phyloP scores from a whole-genome alignment of 2,329 filamentous ascomycete species.

The Pyrenophora seminiperda region DNA sequence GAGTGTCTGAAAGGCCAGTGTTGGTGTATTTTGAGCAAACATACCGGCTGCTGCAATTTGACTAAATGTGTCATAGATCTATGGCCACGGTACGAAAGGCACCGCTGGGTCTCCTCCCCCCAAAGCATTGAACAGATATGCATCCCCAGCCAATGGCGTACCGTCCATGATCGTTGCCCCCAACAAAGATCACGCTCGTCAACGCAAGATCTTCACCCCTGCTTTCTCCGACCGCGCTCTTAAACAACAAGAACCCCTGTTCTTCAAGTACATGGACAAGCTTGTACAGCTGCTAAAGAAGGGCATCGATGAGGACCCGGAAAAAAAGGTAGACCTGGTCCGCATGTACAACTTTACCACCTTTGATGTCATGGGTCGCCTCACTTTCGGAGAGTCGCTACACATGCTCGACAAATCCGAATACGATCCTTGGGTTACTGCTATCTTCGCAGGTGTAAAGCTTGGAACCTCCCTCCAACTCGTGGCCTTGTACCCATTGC shows the following conservation, averaged over 20 bases:
- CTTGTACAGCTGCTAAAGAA: slow-evolving; percentile 48
- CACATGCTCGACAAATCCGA: slow-evolving; percentile 36
- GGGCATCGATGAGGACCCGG: slow-evolving; percentile 29
- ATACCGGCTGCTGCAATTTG: too few species aligned
- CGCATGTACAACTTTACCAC: slow-evolving; percentile 41
- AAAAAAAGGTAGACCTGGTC: slow-evolving; percentile 44
- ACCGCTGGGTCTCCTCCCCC: slow-evolving; percentile 20
- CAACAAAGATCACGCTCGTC: slow-evolving; percentile 45
- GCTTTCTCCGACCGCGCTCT: slow-evolving; percentile 52
- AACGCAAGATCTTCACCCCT: slow-evolving; percentile 48
- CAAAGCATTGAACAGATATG: slow-evolving; percentile 37
- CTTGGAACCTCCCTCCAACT: slow-evolving; percentile 7
- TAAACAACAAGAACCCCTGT: slow-evolving; percentile 48
- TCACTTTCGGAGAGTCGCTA: slow-evolving; percentile 40
- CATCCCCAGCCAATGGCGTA: slow-evolving; percentile 32
- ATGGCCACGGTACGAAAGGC: slow-evolving; percentile 34
- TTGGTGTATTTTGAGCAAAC: too few species aligned
- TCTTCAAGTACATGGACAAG: slow-evolving; percentile 50
- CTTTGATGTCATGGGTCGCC: slow-evolving; percentile 43
- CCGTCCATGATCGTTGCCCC: slow-evolving; percentile 36
- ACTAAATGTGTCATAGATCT: slow-evolving; percentile 17
- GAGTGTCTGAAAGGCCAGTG: background rate
- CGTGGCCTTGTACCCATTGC: slow-evolving; percentile 16
- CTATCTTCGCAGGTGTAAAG: slow-evolving; percentile 36
- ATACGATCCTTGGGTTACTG: slow-evolving; percentile 27